A percentile compares a stretch with the other conserved stretches of the same genome.
phyloP scores from a whole-genome alignment of 1,284 basidiomycete genomes.

The Sporisorium reilianum region DNA sequence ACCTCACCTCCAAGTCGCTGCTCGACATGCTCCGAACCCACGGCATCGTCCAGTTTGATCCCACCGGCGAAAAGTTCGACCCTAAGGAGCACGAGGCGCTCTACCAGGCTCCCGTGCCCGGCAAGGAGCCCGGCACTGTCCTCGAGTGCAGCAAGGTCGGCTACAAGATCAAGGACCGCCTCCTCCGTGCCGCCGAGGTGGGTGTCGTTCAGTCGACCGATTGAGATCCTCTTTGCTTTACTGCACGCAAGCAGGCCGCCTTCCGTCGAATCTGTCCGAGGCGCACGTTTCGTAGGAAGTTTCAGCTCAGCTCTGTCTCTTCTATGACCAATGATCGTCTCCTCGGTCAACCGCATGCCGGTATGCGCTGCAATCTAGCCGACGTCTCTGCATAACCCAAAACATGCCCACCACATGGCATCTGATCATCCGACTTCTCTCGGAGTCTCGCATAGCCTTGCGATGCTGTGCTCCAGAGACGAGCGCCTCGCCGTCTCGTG shows the following conservation, averaged over 20 bases:
- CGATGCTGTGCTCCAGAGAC: not conserved
- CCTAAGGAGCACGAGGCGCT: constrained; percentile 95
- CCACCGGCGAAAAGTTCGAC: constrained; percentile 91
- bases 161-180: constrained; percentile 73
- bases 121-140: constrained; percentile 87
- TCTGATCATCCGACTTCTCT: not conserved
- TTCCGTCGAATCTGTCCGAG: not conserved
- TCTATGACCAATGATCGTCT: not conserved
- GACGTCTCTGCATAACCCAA: not conserved
- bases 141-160: constrained; percentile 92
- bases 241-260: not conserved
- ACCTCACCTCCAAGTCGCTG: constrained; percentile 89
- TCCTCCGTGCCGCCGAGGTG: constrained; percentile 94
- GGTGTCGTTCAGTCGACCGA: constrained; percentile 78
- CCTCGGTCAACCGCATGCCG: not conserved
- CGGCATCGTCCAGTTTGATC: constrained; percentile 90
- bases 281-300: not conserved
- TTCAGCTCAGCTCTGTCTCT: not conserved
- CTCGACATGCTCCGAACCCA: constrained; percentile 90
- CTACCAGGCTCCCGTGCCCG: constrained; percentile 89
- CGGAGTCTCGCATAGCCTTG: not conserved
- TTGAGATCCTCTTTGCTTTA: not conserved
- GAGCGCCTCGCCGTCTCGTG: constrained; percentile 7
- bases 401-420: constrained; percentile 1
- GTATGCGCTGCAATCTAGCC: not conserved